Evolutionary conservation across 768 basidiomycete genomes (phyloP), one percentile per base, ranked within the genome.

Genomic region (Tricholoma furcatifolium): DNA sequence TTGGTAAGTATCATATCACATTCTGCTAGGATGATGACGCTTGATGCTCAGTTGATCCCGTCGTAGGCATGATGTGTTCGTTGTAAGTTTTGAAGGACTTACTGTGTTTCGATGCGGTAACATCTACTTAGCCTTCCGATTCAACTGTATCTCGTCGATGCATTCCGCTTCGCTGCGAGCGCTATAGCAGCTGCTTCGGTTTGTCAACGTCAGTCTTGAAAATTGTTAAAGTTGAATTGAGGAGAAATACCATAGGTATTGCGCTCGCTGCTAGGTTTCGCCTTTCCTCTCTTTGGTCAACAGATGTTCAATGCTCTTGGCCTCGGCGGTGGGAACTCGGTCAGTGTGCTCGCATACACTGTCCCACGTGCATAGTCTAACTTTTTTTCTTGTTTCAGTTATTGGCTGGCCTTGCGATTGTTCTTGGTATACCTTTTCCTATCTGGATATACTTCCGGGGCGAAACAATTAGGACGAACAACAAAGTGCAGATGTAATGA

Each of bases 391-490:
- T n/a, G n/a, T n/a, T 0, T 38, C n/a, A 20, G 71, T 55, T 76
- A 12, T 62, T 89, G 4, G 88, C 81, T 4, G 87, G 80, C 34
- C 64, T 84, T n/a, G 74, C 77, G 35, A 77, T 84, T 20, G 54
- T 82, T 20, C 62, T 84, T 11, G 87, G 87, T 6, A 83, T 88
- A 53, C 87, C 88, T 1, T 89, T 89, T 70, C 87, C 88, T 1
- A 66, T 88, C 1, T 88, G 79, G 79, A 74, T 90, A 7, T 90
- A 84, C 67, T 86, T 74, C 72, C 70, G 75, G 38, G 88, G 88
- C 44, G 88, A 83, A 63, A 64, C 71, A 36, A 74, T 84, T 17
- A 74, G 84, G 4, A 63, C 69, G 17, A 71, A 66, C 36, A 82
- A 78, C 57, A 65, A 58, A 48, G 43, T 56, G 11, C 51, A 60